Evolutionary conservation across 805 yeast genomes (phyloP).

Genomic region (Kluyveromyces lactis): DNA sequence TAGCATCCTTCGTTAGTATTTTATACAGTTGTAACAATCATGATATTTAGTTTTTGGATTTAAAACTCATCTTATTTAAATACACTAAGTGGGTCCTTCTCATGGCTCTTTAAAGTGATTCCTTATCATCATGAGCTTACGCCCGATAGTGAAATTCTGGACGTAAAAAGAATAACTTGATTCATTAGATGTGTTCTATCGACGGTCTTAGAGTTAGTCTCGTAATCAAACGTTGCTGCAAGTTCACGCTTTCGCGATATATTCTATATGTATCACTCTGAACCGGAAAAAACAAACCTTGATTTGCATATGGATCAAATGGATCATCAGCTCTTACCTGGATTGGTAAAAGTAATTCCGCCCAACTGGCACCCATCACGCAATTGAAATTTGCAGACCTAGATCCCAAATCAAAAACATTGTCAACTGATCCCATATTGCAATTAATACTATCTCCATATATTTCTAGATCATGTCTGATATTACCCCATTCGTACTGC

Average conservation of each 20-base stretch:
- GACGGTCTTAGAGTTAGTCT: conserved; percentile 27
- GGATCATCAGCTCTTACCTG: conserved; percentile 16
- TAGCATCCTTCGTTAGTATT: no score
- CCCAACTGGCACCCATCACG: conserved; percentile 63
- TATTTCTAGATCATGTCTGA: conserved; percentile 32
- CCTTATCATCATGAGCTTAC: no score
- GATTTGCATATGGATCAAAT: conserved; percentile 26
- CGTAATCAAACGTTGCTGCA: conserved; percentile 24
- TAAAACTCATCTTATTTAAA: no score
- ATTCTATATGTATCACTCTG: conserved; percentile 32
- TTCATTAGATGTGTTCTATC: conserved; percentile 9
- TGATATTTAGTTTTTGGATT: no score
- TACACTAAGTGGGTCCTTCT: no score
- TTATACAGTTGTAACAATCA: no score
- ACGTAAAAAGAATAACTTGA: no score
- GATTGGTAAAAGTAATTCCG: conserved; percentile 68
- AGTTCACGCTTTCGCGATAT: conserved; percentile 28
- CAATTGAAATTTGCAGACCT: conserved; percentile 47
- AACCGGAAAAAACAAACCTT: conserved; percentile 44
- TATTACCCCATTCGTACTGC: conserved; percentile 47
- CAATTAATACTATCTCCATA: conserved; percentile 37
- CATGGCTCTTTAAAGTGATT: no score
- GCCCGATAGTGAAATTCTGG: no score
- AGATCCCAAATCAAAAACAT: conserved; percentile 70
- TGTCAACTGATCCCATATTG: conserved; percentile 41